Conservation (phyloP, 306 rosid species). For the Cicer arietinum region DNA sequence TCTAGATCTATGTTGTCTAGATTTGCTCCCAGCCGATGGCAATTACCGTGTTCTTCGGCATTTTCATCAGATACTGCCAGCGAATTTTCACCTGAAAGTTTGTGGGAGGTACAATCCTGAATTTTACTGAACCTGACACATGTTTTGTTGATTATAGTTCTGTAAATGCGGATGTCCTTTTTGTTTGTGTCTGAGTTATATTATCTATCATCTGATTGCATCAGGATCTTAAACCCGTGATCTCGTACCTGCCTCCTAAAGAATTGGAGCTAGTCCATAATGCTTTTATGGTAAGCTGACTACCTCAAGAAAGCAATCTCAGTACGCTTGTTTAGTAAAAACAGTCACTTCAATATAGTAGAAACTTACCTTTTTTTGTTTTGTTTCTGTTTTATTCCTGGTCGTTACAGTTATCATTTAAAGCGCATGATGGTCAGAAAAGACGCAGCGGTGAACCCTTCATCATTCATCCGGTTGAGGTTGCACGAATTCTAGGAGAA, state of each 20-base stretch:
- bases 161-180: conserved; percentile 32
- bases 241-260: conserved; percentile 79
- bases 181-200: conserved; percentile 43
- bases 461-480: conserved; percentile 99
- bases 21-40: conserved; percentile 59
- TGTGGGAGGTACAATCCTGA: conserved; percentile 90
- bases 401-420: conserved; percentile 81
- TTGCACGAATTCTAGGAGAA: conserved; percentile 96
- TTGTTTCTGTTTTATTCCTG: conserved; percentile 28
- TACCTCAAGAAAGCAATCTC: conserved; percentile 39
- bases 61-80: conserved; percentile 53
- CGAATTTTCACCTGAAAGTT: conserved; percentile 74
- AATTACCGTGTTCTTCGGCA: conserved; percentile 61
- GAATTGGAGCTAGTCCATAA: conserved; percentile 84
- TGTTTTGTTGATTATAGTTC: conserved; percentile 41
- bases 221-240: conserved; percentile 88
- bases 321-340: conserved; percentile 40
- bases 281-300: conserved; percentile 82
- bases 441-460: conserved; percentile 99
- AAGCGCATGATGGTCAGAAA: conserved; percentile 98
- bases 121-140: conserved; percentile 44
- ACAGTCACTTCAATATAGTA: conserved; percentile 28
- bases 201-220: conserved; percentile 44
- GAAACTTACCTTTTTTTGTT: conserved; percentile 23
- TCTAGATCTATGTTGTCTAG: conserved; percentile 59